Evolutionary conservation across 768 basidiomycete species (phyloP).

Genomic region (Brasilioporus rufonigricans): DNA sequence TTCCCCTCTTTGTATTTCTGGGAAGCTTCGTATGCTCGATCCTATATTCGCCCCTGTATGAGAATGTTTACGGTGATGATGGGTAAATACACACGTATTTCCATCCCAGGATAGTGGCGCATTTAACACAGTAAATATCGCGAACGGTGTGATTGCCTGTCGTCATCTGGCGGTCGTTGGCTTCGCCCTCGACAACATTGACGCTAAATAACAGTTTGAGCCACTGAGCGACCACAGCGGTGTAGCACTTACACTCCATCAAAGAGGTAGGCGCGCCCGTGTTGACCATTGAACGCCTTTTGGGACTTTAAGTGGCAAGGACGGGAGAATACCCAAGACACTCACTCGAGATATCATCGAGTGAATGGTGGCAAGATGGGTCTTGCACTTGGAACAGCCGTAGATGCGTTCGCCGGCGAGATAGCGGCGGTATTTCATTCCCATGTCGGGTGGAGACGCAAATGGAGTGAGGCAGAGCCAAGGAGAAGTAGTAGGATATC

Average conservation of each 20-base stretch:
- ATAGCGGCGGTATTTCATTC: constrained; percentile 87
- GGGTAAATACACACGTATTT: constrained; percentile 72
- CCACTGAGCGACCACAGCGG: constrained; percentile 8
- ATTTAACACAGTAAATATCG: constrained; percentile 93
- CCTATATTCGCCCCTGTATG: constrained; percentile 46
- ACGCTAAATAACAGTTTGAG: constrained; percentile 51
- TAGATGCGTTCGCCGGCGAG: constrained; percentile 83
- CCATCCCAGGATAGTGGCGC: constrained; percentile 86
- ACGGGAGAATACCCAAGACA: constrained; percentile 7
- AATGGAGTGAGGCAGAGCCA: neutral
- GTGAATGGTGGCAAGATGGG: constrained; percentile 88
- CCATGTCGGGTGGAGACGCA: constrained; percentile 49
- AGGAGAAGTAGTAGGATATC: neutral
- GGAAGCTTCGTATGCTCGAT: constrained; percentile 81
- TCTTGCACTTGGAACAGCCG: constrained; percentile 83
- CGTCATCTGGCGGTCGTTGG: constrained; percentile 92
- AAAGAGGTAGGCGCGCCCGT: constrained; percentile 93
- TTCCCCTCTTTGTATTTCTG: constrained; percentile 99
- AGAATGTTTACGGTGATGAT: neutral
- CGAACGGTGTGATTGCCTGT: constrained; percentile 96
- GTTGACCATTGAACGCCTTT: constrained; percentile 96
- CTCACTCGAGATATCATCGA: constrained; percentile 87
- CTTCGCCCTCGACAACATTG: constrained; percentile 87
- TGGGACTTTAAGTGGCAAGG: constrained; percentile 15
- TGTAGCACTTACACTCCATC: constrained; percentile 75